A percentile compares a stretch with the other conserved stretches of the same genome.
phyloP scores from a whole-genome alignment of 2,329 filamentous ascomycete genomes.

The Rhytidhysteron rufulum region DNA sequence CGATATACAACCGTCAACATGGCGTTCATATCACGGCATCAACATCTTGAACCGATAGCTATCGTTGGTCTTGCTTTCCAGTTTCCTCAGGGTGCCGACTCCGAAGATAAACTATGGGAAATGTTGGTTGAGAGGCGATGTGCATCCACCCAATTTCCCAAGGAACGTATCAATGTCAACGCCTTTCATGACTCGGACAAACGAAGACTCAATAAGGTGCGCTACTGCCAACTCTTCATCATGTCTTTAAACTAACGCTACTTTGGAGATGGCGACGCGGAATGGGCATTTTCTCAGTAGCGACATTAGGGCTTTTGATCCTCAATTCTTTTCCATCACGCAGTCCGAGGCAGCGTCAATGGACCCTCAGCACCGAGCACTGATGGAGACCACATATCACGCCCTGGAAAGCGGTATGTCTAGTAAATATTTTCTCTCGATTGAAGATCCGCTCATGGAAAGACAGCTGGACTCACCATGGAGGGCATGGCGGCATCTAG shows the following conservation, averaged over 20 bases:
- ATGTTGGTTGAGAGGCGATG: neutral
- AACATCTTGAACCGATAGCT: neutral
- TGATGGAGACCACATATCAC: constrained; percentile 16
- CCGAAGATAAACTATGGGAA: neutral
- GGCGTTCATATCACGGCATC: too few relatives aligned
- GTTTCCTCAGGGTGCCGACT: neutral
- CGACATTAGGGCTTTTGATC: constrained; percentile 24
- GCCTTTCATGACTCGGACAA: neutral
- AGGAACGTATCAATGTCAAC: neutral
- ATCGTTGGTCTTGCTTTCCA: neutral
- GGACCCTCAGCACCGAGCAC: constrained; percentile 12
- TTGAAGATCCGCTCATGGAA: neutral
- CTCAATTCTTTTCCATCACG: constrained; percentile 14
- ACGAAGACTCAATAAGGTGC: neutral
- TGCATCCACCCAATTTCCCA: neutral
- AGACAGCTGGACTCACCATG: constrained; percentile 9
- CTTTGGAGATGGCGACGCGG: neutral
- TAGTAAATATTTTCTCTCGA: neutral
- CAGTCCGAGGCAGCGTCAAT: constrained; percentile 8
- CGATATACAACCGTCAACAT: too few relatives aligned
- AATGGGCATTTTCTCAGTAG: constrained; percentile 13
- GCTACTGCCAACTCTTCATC: neutral
- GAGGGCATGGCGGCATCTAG: constrained; percentile 5
- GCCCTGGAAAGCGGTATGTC: constrained; percentile 28
- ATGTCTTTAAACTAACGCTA: neutral